phyloP scores from a whole-genome alignment of 345 rosid species.

The Pelargonium nanum region DNA sequence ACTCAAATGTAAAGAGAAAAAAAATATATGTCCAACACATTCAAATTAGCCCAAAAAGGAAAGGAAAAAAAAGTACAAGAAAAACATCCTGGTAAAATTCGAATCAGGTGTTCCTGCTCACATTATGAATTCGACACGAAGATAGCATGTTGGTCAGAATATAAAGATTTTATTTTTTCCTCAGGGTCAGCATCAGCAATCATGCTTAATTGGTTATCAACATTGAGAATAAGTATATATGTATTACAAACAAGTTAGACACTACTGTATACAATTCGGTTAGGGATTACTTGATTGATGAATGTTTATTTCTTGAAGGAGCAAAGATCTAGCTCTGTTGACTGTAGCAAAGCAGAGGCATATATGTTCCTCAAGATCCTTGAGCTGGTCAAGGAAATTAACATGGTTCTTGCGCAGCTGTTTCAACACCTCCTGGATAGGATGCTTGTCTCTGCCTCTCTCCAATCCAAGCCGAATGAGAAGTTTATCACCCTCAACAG shows the following conservation, averaged over 20 bases:
- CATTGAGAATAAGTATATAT: neutral
- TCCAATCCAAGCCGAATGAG: constrained; percentile 44
- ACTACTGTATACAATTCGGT: neutral
- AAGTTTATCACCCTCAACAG: constrained; percentile 40
- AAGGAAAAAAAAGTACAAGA: no score
- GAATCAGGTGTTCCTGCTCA: constrained; percentile 2
- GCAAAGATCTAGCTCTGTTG: constrained; percentile 45
- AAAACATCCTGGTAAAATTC: no score
- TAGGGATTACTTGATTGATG: constrained; percentile 12
- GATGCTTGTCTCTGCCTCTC: constrained; percentile 37
- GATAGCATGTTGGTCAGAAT: neutral
- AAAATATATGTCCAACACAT: no score
- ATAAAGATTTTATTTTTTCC: neutral
- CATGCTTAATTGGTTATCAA: constrained; percentile 1
- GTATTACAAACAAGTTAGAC: neutral
- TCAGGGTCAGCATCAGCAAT: neutral
- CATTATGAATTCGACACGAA: neutral
- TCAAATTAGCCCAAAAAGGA: no score
- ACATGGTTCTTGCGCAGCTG: constrained; percentile 37
- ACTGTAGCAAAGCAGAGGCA: constrained; percentile 48
- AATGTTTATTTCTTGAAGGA: constrained; percentile 35
- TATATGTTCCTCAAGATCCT: constrained; percentile 56
- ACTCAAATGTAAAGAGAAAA: no score
- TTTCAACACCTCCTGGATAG: constrained; percentile 38
- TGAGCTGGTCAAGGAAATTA: constrained; percentile 29